These are phyloP conservation scores for Pascua sp. DNA, from an alignment of 1,284 basidiomycete genomes.

Conservation along the genomic window DNA sequence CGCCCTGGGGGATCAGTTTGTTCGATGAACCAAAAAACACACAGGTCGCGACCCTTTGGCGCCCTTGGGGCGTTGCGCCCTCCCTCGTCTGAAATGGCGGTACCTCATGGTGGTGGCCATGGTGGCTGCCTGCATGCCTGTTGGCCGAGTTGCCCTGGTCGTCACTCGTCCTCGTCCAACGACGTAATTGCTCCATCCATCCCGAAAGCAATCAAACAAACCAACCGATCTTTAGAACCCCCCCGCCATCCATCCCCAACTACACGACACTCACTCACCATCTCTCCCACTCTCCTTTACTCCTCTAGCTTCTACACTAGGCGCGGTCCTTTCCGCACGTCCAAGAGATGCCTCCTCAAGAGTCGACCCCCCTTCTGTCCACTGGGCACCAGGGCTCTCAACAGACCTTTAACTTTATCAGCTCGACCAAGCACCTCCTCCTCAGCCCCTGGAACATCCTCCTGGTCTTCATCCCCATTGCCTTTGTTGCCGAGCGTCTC, in stretches of 20 bases:
- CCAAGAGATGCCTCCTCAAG: conserved; percentile 24
- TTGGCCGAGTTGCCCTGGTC: too few relatives aligned
- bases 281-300: background rate
- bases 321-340: background rate
- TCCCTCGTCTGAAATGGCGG: too few relatives aligned
- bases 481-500: conserved; percentile 52
- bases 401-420: conserved; percentile 35
- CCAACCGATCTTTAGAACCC: background rate
- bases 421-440: conserved; percentile 63
- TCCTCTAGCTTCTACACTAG: too few relatives aligned
- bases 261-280: background rate
- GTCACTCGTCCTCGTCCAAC: too few relatives aligned
- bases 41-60: too few relatives aligned
- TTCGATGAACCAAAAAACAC: too few relatives aligned
- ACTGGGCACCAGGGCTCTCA: background rate
- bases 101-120: too few relatives aligned
- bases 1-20: too few relatives aligned
- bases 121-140: too few relatives aligned
- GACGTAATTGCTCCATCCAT: too few relatives aligned
- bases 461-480: conserved; percentile 71
- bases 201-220: too few relatives aligned
- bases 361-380: conserved; percentile 21
- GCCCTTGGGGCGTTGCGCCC: too few relatives aligned
- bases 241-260: background rate
- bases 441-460: conserved; percentile 73